Percentiles rank a stretch among this genome's conserved stretches.
phyloP scores from a whole-genome alignment of 441 rosid species.

The Gossypium davidsonii region DNA sequence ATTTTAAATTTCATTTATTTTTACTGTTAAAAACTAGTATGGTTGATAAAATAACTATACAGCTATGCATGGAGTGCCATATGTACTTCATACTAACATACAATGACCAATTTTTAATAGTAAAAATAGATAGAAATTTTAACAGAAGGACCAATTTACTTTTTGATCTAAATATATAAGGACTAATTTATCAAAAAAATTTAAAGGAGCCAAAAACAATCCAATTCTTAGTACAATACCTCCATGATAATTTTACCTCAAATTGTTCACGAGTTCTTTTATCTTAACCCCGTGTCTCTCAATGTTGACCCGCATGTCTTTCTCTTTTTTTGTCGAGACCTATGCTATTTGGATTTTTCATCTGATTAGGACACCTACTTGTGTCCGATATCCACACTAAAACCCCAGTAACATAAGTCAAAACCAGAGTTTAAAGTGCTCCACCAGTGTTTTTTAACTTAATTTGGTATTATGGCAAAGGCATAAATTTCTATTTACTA shows the following conservation, averaged over 20 bases:
- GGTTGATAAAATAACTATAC: too few relatives aligned
- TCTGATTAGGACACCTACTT: background rate
- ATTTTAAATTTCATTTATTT: too few relatives aligned
- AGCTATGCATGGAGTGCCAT: too few relatives aligned
- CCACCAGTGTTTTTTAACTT: slow-evolving; percentile 10
- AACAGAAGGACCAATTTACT: too few relatives aligned
- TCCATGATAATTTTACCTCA: too few relatives aligned
- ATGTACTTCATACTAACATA: too few relatives aligned
- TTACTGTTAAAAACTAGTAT: too few relatives aligned
- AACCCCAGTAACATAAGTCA: background rate
- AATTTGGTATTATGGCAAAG: background rate
- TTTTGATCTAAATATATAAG: too few relatives aligned
- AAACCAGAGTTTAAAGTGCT: slow-evolving; percentile 14
- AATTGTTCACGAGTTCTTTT: slow-evolving; percentile 5
- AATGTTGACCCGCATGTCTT: slow-evolving; percentile 19
- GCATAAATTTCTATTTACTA: background rate
- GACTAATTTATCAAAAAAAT: too few relatives aligned
- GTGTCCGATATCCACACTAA: background rate
- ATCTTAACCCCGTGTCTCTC: slow-evolving; percentile 5
- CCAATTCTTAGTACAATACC: rapidly evolving
- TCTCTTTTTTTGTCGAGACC: slow-evolving; percentile 1
- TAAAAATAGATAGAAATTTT: too few relatives aligned
- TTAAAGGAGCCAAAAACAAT: too few relatives aligned
- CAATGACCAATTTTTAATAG: too few relatives aligned
- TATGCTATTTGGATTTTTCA: background rate